A percentile compares a stretch with the other conserved stretches of the same genome.
phyloP scores from a whole-genome alignment of 495 filamentous ascomycete genomes.

The Thermochaetoides thermophila region DNA sequence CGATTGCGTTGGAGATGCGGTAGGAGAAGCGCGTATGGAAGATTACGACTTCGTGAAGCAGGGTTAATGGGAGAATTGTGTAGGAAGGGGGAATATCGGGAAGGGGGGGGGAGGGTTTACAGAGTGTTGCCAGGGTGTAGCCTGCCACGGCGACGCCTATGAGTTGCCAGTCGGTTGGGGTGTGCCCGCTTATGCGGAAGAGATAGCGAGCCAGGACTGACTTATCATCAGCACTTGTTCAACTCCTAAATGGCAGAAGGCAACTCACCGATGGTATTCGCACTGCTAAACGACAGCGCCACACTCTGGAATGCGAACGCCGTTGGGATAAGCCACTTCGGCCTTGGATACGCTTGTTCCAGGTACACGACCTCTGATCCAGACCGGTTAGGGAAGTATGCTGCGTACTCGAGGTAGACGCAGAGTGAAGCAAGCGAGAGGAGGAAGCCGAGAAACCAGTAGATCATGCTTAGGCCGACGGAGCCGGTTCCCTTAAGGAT shows the following conservation, averaged over 20 bases:
- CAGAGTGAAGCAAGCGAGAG: constrained; percentile 34
- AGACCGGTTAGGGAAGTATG: constrained; percentile 50
- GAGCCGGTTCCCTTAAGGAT: constrained; percentile 43
- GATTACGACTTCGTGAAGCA: too few relatives aligned
- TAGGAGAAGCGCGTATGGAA: constrained; percentile 40
- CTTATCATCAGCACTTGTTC: too few relatives aligned
- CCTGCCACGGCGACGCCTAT: constrained; percentile 49
- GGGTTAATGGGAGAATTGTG: too few relatives aligned
- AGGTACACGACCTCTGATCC: constrained; percentile 52
- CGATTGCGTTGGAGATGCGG: constrained; percentile 39
- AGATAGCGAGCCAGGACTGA: constrained; percentile 38
- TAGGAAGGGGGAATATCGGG: not conserved
- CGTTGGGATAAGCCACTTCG: constrained; percentile 45
- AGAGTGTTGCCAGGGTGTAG: constrained; percentile 39
- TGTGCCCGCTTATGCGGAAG: constrained; percentile 31
- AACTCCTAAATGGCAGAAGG: too few relatives aligned
- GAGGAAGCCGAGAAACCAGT: constrained; percentile 45
- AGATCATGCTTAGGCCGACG: constrained; percentile 43
- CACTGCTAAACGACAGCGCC: constrained; percentile 45
- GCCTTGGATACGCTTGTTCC: constrained; percentile 49
- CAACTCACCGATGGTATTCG: constrained; percentile 43
- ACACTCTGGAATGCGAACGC: constrained; percentile 46
- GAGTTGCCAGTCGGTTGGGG: constrained; percentile 39
- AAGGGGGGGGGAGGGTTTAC: constrained; percentile 12
- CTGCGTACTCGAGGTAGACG: constrained; percentile 45